A percentile compares a stretch with the other conserved stretches of the same genome.
phyloP scores from a whole-genome alignment of 192 early-diverging fungal species.

The Coemansia sp. region DNA sequence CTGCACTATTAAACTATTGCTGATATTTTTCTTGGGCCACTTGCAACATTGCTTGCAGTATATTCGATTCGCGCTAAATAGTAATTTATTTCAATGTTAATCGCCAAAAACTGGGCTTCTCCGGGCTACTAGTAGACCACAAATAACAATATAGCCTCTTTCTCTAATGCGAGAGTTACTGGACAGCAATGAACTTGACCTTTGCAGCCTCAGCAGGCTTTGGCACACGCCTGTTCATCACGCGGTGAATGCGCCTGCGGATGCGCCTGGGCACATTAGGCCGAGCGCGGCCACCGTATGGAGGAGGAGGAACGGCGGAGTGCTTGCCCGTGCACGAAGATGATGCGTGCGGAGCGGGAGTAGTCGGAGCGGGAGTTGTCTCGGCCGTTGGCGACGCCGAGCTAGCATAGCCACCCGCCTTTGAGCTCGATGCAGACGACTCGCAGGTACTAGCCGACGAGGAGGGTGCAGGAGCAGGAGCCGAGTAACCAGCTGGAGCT shows the following conservation, averaged over 20 bases:
- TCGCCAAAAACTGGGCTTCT: too few species aligned
- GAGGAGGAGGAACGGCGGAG: neutral
- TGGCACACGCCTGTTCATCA: neutral
- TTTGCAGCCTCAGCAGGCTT: too few species aligned
- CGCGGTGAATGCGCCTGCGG: constrained; percentile 22
- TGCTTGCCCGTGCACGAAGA: neutral
- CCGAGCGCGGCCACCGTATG: neutral
- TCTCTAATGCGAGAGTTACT: too few species aligned
- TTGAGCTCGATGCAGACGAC: neutral
- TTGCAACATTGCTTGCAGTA: too few species aligned
- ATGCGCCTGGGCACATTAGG: constrained; percentile 12
- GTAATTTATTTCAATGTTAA: too few species aligned
- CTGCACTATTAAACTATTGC: too few species aligned
- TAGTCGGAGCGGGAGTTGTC: neutral
- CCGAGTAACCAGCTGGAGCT: neutral
- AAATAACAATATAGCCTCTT: too few species aligned
- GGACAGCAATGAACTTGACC: too few species aligned
- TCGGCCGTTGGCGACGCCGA: neutral
- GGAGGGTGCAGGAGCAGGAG: neutral
- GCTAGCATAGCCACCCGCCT: neutral
- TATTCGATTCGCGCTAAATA: too few species aligned
- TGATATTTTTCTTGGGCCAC: too few species aligned
- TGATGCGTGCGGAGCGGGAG: neutral
- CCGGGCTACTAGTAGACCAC: too few species aligned
- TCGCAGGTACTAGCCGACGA: neutral